Base-by-base conservation (phyloP, 352 stramenopile species). In the Pythium pectinolyticum region DNA sequence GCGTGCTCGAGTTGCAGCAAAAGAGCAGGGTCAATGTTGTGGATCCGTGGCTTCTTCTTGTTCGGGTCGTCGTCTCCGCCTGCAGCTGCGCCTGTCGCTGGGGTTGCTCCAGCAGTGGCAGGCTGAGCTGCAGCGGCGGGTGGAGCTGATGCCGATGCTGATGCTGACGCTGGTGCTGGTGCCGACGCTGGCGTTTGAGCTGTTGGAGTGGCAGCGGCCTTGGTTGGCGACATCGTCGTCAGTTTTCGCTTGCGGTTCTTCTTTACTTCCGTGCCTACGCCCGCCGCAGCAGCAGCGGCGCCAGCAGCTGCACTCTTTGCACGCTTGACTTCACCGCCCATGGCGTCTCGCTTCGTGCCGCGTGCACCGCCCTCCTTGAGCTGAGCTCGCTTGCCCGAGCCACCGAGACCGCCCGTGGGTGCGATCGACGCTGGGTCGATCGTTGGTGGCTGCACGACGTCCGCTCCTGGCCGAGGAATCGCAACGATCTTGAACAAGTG, bases 401-500 rank as follows among this genome's bases (percentile, higher is more conserved):
- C 65, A 11, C 52, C 37, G 3, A 56, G 27, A 19, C 64, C 64
- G 12, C 64, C 64, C 0, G 41, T 27, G 9, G 65, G 65, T 24
- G 59, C 59, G 34, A 72, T 72, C 24, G 65, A 65, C 15, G 17
- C 52, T 60, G 19, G 54, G 61, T 66, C 72, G 58, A 49, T 57
- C 11, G 43, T 50, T 41, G 49, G 73, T 15, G 61, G 61, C 41
- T 69, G 54, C 4, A 69, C 41, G 10, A 72, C 63, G n/a, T 88
- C 80, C 11, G 71, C 77, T 4, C 75, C 80, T 22, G 82, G 80
- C 10, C 82, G 81, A 24, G 86, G 86, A 46, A 95, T 95, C 9
- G 86, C 62, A 1, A 97, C 81, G 37, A 99, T 97, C 47, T 96
- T 94, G 78, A 98, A 97, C 32, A 97, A 75, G 57, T 91, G 93